Conservation (phyloP, 2,329 filamentous ascomycete species). For the Pyrenophora tritici-repentis region DNA sequence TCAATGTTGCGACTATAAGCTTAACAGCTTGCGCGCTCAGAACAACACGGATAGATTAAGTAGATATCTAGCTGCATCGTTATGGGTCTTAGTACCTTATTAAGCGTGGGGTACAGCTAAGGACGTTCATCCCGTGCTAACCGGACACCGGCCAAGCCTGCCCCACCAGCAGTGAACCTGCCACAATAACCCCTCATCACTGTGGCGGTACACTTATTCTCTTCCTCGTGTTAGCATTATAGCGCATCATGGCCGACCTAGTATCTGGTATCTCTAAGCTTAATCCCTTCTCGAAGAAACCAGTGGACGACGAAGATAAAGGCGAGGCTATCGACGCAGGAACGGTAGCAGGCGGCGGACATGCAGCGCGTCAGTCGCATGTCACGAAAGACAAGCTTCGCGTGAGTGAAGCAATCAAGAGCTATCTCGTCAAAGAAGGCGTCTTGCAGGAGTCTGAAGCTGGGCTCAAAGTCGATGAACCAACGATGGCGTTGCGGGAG, state of each 20-base stretch:
- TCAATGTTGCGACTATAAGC: no score
- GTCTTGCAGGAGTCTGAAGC: slow-evolving; percentile 57
- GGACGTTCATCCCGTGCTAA: slow-evolving; percentile 1
- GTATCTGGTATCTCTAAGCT: slow-evolving; percentile 41
- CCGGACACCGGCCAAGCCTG: slow-evolving; percentile 12
- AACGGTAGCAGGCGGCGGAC: slow-evolving; percentile 64
- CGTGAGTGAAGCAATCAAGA: slow-evolving; percentile 63
- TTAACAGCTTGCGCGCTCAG: no score
- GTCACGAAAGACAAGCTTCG: slow-evolving; percentile 61
- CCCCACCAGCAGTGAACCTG: slow-evolving; percentile 10
- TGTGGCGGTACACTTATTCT: slow-evolving; percentile 6
- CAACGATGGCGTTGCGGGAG: slow-evolving; percentile 54
- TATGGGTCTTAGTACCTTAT: no score
- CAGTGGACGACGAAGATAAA: slow-evolving; percentile 56
- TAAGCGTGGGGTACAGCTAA: no score
- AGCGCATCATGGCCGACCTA: slow-evolving; percentile 40
- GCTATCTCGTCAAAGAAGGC: slow-evolving; percentile 60
- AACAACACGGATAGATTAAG: no score
- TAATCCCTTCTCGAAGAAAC: slow-evolving; percentile 41
- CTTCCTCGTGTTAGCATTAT: background rate
- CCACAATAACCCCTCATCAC: slow-evolving; percentile 2
- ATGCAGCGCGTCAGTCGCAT: slow-evolving; percentile 55
- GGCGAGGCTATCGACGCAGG: slow-evolving; percentile 58
- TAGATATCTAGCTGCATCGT: no score
- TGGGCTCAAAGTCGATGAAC: slow-evolving; percentile 52